Conservation (phyloP, 352 stramenopile species). For the Phytophthora crassamura region DNA sequence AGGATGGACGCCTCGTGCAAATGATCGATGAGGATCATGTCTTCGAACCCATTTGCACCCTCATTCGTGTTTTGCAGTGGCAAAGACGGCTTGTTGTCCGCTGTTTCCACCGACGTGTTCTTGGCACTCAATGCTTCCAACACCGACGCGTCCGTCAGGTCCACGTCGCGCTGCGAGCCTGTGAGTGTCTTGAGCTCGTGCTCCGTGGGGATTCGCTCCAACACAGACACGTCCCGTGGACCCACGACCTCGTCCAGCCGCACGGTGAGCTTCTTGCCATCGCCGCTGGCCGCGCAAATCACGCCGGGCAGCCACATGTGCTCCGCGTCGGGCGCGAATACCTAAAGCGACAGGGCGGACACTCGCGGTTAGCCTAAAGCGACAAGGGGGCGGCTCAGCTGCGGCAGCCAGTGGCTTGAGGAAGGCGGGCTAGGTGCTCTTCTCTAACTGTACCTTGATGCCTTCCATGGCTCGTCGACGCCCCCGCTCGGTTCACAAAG, state of each 20-base stretch:
- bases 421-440: neutral
- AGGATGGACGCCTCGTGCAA: slow-evolving; percentile 89
- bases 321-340: slow-evolving; percentile 77
- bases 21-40: slow-evolving; percentile 91
- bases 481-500: slow-evolving; percentile 5
- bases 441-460: slow-evolving; percentile 48
- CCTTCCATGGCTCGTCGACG: slow-evolving; percentile 51
- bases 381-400: neutral
- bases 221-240: slow-evolving; percentile 45
- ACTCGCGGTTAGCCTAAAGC: neutral
- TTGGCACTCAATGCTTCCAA: slow-evolving; percentile 68
- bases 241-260: slow-evolving; percentile 74
- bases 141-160: slow-evolving; percentile 61
- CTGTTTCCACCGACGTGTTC: slow-evolving; percentile 61
- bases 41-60: slow-evolving; percentile 68
- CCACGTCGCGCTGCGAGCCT: slow-evolving; percentile 58
- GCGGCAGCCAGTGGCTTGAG: neutral
- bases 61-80: slow-evolving; percentile 78
- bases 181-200: slow-evolving; percentile 59
- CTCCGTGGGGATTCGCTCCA: slow-evolving; percentile 53
- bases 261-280: slow-evolving; percentile 62
- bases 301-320: slow-evolving; percentile 86
- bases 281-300: slow-evolving; percentile 53
- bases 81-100: slow-evolving; percentile 46
- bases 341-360: slow-evolving; percentile 44